Evolutionary conservation across 2,329 filamentous ascomycete species (phyloP), one percentile per base, ranked within the genome.

Genomic region (Stemphylium lycopersici): DNA sequence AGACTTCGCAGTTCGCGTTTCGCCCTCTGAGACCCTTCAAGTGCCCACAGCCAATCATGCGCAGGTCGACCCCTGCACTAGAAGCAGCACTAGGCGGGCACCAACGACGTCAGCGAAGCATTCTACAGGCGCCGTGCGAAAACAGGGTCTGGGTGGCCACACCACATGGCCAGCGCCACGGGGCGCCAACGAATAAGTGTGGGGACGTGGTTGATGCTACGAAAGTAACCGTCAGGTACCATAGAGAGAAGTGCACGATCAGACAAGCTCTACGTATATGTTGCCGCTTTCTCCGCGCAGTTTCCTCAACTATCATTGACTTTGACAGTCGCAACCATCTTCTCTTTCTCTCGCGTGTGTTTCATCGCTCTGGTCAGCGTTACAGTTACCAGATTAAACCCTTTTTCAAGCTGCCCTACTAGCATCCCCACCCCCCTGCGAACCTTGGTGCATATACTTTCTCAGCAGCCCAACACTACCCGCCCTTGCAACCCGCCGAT

Each of bases 81-180:
- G 20, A 29, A 12, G 38, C 34, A 33, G 57, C 33, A 43, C 58
- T 56, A 62, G 44, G 40, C 52, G 43, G 52, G 59, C 58, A 64
- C 63, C 61, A 64, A 66, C 67, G 65, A 68, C 67, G 65, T 66
- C 58, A 58, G 62, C 69, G 56, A 67, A 69, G 64, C 50, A 54
- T 22, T 58, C 56, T 61, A 48, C 53, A 55, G 15, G 42, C 42
- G 46, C 58, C 58, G 24, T 42, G 44, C 50, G 49, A 52, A 58
- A 52, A 61, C 63, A 70, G 63, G 58, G 55, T 62, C 50, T 52
- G 51, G 64, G 55, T 44, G 38, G 52, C 49, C 29, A 29, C 48
- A 44, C 45, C 52, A 52, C 37, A 57, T 39, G 51, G 48, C 52
- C 47, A 52, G 7, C 22, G 47, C 41, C 31, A 40, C 32, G 32